Conservation (phyloP, 805 yeast species). For the Monosporozyma siamensis region DNA sequence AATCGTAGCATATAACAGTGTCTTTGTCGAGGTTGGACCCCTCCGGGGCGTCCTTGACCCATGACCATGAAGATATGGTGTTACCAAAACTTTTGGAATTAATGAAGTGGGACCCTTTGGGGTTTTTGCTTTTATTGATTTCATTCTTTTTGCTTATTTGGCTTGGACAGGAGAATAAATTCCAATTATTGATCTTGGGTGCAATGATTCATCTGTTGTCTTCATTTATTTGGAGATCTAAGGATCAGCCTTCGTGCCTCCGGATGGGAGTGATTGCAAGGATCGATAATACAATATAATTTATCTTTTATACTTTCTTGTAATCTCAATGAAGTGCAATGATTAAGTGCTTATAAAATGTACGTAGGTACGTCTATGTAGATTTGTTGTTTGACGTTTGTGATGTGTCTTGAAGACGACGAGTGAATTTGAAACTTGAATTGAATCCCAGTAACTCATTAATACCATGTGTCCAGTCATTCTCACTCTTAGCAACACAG, state of each 20-base stretch:
- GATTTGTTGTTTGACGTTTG: too few species aligned
- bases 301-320: slow-evolving; percentile 9
- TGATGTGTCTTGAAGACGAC: slow-evolving; percentile 11
- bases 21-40: slow-evolving; percentile 62
- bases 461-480: slow-evolving; percentile 88
- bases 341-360: too few species aligned
- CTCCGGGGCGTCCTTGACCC: slow-evolving; percentile 55
- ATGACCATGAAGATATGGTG: slow-evolving; percentile 53
- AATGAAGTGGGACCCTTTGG: neutral
- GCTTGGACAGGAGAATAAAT: slow-evolving; percentile 54
- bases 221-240: slow-evolving; percentile 37
- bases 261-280: slow-evolving; percentile 58
- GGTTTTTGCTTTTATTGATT: slow-evolving; percentile 4
- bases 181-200: slow-evolving; percentile 55
- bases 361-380: too few species aligned
- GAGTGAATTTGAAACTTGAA: slow-evolving; percentile 56
- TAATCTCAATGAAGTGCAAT: too few species aligned
- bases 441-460: slow-evolving; percentile 86
- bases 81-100: slow-evolving; percentile 16
- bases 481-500: slow-evolving; percentile 75
- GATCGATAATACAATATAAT: slow-evolving; percentile 33
- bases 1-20: slow-evolving; percentile 48
- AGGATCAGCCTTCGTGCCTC: slow-evolving; percentile 70
- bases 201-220: slow-evolving; percentile 53
- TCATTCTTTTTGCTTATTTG: slow-evolving; percentile 9